A percentile compares a stretch with the other conserved stretches of the same genome.
These are phyloP conservation scores for Rhodotorula babjevae DNA, from an alignment of 768 basidiomycete species.

Conservation along the genomic window DNA sequence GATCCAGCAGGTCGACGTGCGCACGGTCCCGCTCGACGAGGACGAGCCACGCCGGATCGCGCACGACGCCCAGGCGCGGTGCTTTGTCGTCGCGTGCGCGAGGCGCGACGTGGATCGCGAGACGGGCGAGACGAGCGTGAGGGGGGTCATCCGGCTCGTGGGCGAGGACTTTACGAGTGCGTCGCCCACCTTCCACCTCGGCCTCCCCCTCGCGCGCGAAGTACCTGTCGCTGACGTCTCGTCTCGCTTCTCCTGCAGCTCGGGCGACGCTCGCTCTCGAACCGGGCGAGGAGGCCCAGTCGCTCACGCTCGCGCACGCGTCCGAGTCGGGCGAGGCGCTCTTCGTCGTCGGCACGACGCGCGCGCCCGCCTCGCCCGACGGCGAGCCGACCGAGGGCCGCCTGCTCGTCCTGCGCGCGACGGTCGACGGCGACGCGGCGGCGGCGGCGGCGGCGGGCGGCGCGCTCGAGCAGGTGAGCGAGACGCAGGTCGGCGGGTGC, in stretches of 20 bases:
- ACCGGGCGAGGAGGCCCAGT: conserved; percentile 19
- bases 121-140: conserved; percentile 53
- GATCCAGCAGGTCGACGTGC: conserved; percentile 73
- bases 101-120: conserved; percentile 57
- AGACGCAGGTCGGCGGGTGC: conserved; percentile 57
- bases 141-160: conserved; percentile 62
- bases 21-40: conserved; percentile 64
- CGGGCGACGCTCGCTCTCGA: conserved; percentile 5
- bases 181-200: conserved; percentile 41
- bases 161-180: conserved; percentile 65
- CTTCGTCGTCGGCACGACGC: conserved; percentile 50
- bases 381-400: conserved; percentile 38
- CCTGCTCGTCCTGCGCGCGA: conserved; percentile 20
- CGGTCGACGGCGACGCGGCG: neutral
- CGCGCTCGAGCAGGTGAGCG: conserved; percentile 43
- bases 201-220: neutral
- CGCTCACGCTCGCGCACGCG: neutral
- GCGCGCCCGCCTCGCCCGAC: conserved; percentile 29
- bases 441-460: no score
- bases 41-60: conserved; percentile 67
- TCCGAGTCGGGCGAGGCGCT: conserved; percentile 6
- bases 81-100: conserved; percentile 64
- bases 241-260: neutral
- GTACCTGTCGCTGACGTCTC: neutral
- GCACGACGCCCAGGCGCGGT: conserved; percentile 56